Evolutionary conservation across 208 protist genomes (phyloP), one percentile per base, ranked within the genome.

Genomic region (Trypanosomatidae sp.): DNA sequence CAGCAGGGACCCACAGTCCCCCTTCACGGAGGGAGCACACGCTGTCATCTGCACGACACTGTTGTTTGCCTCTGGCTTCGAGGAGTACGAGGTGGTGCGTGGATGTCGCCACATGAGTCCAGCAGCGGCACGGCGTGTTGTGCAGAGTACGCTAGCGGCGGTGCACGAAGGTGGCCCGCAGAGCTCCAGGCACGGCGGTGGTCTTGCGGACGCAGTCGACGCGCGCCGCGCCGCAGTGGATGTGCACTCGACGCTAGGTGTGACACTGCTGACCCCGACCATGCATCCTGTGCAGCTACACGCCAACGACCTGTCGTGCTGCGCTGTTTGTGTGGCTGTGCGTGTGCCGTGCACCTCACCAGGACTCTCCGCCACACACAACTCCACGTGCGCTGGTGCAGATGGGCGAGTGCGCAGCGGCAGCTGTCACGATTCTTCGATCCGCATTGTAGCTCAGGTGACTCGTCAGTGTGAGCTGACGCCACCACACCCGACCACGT

Each of bases 31-130:
- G n/a, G 33, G 60, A 22, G 22, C 33, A 28, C 41, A 79, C 30
- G 64, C 69, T 49, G 50, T 76, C 15, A 80, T 93, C 30, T 83
- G 79, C 62, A 82, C 91, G 28, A 93, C 88, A 39, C 50, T 95
- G 49, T 56, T 96, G 30, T 60, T 96, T 15, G 90, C 89, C 19
- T 89, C 81, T 4, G 88, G 84, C 36, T 96, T 88, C 76, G 90
- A 95, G 78, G 87, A 93, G 81, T 81, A 92, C 43, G 84, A 88
- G 56, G 43, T 90, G 39, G 87, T 94, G 33, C 49, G 50, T 17
- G 53, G 67, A 0, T 70, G 65, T 15, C 33, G 52, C 50, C 53
- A 68, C 66, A 85, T 92, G 66, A 79, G 84, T 19, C 81, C 91
- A 1, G 84, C 82, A 19, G 89, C 88, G 65, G 80, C 91, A 4